A percentile compares a stretch with the other conserved stretches of the same genome.
phyloP scores from a whole-genome alignment of 2,329 filamentous ascomycete genomes.

The Hymenoscyphus fructigenus region DNA sequence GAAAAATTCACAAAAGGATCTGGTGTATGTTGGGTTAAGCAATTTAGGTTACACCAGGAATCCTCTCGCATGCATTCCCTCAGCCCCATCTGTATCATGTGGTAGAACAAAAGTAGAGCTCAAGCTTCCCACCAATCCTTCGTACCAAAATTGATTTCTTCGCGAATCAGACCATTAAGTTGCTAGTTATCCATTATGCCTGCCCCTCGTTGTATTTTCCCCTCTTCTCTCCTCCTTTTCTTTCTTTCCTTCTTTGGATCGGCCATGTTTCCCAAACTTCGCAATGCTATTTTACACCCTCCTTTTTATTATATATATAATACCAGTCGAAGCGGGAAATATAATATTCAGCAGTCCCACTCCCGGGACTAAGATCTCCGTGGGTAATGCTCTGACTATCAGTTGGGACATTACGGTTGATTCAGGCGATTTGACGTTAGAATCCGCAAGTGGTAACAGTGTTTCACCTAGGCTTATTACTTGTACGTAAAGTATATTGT shows the following conservation, averaged over 20 bases:
- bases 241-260: not conserved
- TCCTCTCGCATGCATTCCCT: not conserved
- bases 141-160: not conserved
- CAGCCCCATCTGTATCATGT: conserved; percentile 1
- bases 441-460: not conserved
- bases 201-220: not conserved
- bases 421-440: not conserved
- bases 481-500: not conserved
- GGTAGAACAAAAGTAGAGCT: not conserved
- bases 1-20: not conserved
- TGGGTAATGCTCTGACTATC: not conserved
- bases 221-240: not conserved
- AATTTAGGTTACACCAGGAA: not conserved
- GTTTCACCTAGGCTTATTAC: not conserved
- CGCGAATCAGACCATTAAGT: not conserved
- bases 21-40: not conserved
- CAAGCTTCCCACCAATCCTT: not conserved
- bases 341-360: conserved; percentile 3
- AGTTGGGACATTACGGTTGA: conserved; percentile 8
- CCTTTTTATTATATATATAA: not conserved
- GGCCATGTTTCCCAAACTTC: not conserved
- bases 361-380: not conserved
- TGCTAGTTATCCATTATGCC: not conserved
- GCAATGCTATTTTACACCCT: not conserved
- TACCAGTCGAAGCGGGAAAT: not conserved